Evolutionary conservation across 192 early-diverging fungal species (phyloP).

Genomic region (Phycomyces nitens): DNA sequence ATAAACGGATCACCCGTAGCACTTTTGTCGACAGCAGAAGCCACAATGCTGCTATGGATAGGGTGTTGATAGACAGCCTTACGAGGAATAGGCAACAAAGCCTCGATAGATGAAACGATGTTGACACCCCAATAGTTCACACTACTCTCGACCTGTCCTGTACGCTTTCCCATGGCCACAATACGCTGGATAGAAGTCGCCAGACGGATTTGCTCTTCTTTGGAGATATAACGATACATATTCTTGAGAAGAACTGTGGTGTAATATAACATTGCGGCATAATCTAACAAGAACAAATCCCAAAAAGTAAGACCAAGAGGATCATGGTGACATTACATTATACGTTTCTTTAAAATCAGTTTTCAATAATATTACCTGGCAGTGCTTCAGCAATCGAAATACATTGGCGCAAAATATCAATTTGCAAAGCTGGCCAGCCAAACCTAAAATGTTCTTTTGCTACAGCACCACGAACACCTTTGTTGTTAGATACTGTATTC

Average conservation of each 20-base stretch:
- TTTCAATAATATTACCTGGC: slow-evolving; percentile 49
- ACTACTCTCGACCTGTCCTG: slow-evolving; percentile 36
- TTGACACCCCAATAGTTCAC: slow-evolving; percentile 58
- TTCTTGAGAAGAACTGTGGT: slow-evolving; percentile 63
- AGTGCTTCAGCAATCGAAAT: slow-evolving; percentile 64
- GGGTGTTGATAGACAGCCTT: slow-evolving; percentile 59
- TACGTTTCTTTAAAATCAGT: too few species aligned
- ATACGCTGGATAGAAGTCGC: slow-evolving; percentile 54
- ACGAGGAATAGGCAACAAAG: slow-evolving; percentile 48
- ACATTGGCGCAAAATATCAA: slow-evolving; percentile 72
- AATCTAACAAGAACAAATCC: slow-evolving; percentile 45
- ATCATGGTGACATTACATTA: too few species aligned
- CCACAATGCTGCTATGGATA: slow-evolving; percentile 29
- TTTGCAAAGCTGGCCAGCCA: slow-evolving; percentile 80
- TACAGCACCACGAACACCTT: slow-evolving; percentile 2
- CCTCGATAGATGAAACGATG: slow-evolving; percentile 49
- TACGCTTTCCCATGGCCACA: slow-evolving; percentile 48
- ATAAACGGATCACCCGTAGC: slow-evolving; percentile 61
- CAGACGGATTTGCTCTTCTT: slow-evolving; percentile 64
- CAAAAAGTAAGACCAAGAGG: not conserved
- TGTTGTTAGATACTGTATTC: slow-evolving; percentile 4
- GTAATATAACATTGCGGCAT: slow-evolving; percentile 56
- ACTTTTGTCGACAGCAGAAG: slow-evolving; percentile 27
- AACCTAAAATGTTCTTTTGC: slow-evolving; percentile 30
- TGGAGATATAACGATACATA: slow-evolving; percentile 54